phyloP scores from a whole-genome alignment of 441 rosid genomes.

The Syzygium syzygioides region DNA sequence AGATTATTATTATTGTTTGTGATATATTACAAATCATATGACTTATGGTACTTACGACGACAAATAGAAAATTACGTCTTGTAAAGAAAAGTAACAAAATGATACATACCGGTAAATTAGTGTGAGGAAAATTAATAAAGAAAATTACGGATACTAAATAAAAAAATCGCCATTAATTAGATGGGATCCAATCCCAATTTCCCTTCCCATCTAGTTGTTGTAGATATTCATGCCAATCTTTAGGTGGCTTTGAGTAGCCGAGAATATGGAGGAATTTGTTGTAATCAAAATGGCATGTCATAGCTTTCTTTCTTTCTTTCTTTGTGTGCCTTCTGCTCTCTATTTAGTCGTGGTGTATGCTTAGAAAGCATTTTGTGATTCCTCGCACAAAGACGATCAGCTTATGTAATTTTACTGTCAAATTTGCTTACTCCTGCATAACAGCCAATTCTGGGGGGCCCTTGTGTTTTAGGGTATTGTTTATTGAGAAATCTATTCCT shows the following conservation, averaged over 20 bases:
- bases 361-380: no score
- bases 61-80: accelerated
- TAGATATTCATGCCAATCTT: not conserved
- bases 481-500: no score
- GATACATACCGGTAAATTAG: accelerated
- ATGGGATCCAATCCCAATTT: accelerated
- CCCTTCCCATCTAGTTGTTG: accelerated
- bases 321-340: no score
- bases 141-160: no score
- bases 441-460: no score
- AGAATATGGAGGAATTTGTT: not conserved
- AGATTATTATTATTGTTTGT: not conserved
- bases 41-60: no score
- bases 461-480: no score
- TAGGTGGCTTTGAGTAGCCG: not conserved
- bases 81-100: no score
- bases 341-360: no score
- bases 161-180: not conserved
- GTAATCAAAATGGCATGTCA: not conserved
- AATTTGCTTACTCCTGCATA: no score
- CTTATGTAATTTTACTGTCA: no score
- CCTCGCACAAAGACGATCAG: no score
- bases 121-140: not conserved
- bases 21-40: not conserved
- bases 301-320: not conserved